phyloP scores from a whole-genome alignment of 192 early-diverging fungal species.

The Umbelopsis isabellina region DNA sequence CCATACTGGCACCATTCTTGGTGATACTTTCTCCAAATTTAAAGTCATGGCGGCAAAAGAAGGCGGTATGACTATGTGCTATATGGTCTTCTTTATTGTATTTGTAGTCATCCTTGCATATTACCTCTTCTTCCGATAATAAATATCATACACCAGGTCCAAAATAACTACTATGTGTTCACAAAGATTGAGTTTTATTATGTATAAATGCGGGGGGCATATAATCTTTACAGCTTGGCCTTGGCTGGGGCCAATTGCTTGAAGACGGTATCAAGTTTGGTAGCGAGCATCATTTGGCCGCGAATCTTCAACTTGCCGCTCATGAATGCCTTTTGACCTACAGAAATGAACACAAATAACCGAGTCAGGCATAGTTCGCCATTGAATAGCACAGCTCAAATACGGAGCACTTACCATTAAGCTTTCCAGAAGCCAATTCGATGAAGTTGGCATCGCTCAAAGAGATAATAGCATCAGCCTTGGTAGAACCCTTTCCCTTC shows the following conservation, averaged over 20 bases:
- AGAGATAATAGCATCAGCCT: slow-evolving; percentile 74
- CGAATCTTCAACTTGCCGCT: slow-evolving; percentile 87
- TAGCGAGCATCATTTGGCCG: slow-evolving; percentile 75
- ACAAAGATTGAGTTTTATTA: not conserved
- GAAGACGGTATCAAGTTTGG: slow-evolving; percentile 71
- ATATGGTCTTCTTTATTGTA: slow-evolving; percentile 42
- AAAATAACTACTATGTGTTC: not conserved
- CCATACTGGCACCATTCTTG: slow-evolving; percentile 35
- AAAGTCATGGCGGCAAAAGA: slow-evolving; percentile 44
- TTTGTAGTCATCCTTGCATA: slow-evolving; percentile 38
- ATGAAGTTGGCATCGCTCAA: slow-evolving; percentile 84
- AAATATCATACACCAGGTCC: not conserved
- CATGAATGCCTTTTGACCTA: slow-evolving; percentile 90
- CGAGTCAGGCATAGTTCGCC: not conserved
- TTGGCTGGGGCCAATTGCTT: slow-evolving; percentile 57
- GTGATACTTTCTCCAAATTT: slow-evolving; percentile 42
- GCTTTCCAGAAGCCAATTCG: slow-evolving; percentile 80
- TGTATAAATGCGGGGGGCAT: too few species aligned
- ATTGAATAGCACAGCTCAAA: not conserved
- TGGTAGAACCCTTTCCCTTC: slow-evolving; percentile 57
- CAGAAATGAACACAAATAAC: not conserved
- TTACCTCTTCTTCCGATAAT: slow-evolving; percentile 41
- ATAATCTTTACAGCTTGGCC: slow-evolving; percentile 64
- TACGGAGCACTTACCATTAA: slow-evolving; percentile 65
- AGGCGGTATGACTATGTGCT: slow-evolving; percentile 35